Conservation (phyloP, 169 alveolate species). For the Cryptosporidium tyzzeri region DNA sequence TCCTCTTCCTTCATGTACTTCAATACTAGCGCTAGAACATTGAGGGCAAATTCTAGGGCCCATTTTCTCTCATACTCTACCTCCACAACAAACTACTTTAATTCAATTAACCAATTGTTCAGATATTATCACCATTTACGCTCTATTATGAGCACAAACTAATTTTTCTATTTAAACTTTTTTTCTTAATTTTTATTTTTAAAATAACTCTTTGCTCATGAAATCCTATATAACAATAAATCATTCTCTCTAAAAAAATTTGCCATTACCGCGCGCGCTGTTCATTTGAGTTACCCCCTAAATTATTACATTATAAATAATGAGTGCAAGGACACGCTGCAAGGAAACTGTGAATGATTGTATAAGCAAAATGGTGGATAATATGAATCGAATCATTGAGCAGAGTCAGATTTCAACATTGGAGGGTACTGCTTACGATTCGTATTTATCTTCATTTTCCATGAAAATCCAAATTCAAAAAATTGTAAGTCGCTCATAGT, state of each 20-base stretch:
- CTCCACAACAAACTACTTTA: neutral
- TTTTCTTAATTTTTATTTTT: neutral
- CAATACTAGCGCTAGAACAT: conserved; percentile 67
- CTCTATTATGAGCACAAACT: neutral
- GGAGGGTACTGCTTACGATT: conserved; percentile 73
- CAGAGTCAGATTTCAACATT: conserved; percentile 66
- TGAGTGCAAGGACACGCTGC: conserved; percentile 44
- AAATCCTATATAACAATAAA: neutral
- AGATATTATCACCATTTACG: neutral
- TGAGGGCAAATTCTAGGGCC: conserved; percentile 63
- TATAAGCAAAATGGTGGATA: conserved; percentile 52
- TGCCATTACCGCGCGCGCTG: conserved; percentile 1
- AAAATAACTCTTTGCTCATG: neutral
- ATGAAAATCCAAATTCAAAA: conserved; percentile 53
- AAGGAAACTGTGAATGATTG: conserved; percentile 41
- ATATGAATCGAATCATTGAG: conserved; percentile 54
- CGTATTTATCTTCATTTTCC: conserved; percentile 45
- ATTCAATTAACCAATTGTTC: neutral
- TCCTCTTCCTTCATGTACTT: conserved; percentile 84
- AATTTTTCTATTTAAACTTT: conserved; percentile 4
- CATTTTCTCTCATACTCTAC: neutral
- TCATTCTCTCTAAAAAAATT: conserved; percentile 10
- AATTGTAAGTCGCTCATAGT: conserved; percentile 31
- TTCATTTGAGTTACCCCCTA: neutral
- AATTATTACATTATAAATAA: neutral